Conservation (phyloP, 2,329 filamentous ascomycete genomes). For the Talaromyces atroroseus region DNA sequence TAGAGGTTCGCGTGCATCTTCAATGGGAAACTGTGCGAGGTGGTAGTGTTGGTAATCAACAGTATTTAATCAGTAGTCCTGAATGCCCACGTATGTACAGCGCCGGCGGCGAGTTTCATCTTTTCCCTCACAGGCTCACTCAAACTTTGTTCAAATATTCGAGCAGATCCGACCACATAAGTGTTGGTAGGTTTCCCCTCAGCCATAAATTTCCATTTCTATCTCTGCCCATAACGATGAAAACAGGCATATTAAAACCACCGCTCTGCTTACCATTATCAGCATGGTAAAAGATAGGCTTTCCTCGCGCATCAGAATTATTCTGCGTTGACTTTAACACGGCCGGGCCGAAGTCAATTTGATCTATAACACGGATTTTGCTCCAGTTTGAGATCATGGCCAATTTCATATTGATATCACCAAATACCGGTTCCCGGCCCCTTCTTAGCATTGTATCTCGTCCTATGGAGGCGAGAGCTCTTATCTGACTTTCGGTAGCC, state of each 20-base stretch:
- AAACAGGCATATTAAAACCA: background rate
- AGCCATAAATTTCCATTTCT: background rate
- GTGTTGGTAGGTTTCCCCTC: background rate
- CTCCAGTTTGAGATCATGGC: constrained; percentile 1
- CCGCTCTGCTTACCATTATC: background rate
- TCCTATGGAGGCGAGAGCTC: background rate
- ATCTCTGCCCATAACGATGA: background rate
- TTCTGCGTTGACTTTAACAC: background rate
- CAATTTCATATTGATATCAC: constrained; percentile 4
- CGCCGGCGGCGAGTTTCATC: too few relatives aligned
- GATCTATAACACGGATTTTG: background rate
- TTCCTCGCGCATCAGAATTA: background rate
- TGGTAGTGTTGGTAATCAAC: too few relatives aligned
- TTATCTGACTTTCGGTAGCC: background rate
- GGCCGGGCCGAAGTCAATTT: constrained; percentile 3
- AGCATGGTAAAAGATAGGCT: background rate
- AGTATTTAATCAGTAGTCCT: too few relatives aligned
- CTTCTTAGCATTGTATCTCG: background rate
- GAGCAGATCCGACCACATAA: background rate
- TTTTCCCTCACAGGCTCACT: too few relatives aligned
- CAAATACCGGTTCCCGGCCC: background rate
- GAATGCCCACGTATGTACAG: too few relatives aligned
- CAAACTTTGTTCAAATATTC: background rate
- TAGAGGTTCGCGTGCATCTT: too few relatives aligned
- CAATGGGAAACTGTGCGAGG: too few relatives aligned